Conservation (phyloP, 2,329 filamentous ascomycete genomes). For the Purpureocillium takamizusanense region DNA sequence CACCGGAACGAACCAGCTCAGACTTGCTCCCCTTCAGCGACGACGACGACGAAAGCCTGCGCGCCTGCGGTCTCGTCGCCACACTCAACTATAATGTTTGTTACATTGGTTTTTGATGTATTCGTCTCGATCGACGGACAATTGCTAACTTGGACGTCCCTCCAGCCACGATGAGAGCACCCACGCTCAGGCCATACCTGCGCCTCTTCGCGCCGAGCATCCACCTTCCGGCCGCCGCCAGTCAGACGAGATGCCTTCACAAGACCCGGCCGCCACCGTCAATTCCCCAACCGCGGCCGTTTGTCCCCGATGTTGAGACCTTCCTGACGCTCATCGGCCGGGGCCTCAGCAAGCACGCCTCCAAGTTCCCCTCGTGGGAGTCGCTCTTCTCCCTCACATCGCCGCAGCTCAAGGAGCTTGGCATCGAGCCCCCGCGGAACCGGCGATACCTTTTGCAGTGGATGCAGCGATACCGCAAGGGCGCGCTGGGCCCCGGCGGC, state of each 20-base stretch:
- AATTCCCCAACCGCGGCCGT: conserved; percentile 66
- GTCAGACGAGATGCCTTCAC: conserved; percentile 35
- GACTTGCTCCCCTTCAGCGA: too few relatives aligned
- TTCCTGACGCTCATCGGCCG: conserved; percentile 91
- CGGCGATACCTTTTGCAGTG: conserved; percentile 80
- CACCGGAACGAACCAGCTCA: too few relatives aligned
- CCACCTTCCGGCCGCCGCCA: conserved; percentile 19
- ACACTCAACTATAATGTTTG: background rate
- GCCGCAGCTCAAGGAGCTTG: conserved; percentile 68
- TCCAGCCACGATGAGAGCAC: conserved; percentile 20
- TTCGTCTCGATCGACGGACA: background rate
- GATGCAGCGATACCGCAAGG: conserved; percentile 75
- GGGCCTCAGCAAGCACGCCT: conserved; percentile 68
- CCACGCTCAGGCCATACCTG: conserved; percentile 21
- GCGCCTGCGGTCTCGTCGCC: background rate
- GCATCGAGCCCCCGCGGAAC: conserved; percentile 75
- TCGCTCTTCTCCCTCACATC: conserved; percentile 77
- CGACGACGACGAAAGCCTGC: background rate
- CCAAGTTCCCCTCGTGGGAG: conserved; percentile 87
- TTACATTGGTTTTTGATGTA: background rate
- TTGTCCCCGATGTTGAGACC: conserved; percentile 74
- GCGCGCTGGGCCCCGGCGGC: conserved; percentile 71
- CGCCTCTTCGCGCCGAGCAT: conserved; percentile 19
- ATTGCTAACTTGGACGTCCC: background rate
- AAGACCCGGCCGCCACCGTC: conserved; percentile 26